phyloP scores from a whole-genome alignment of 805 yeast genomes.

The Starmerella apicola region DNA sequence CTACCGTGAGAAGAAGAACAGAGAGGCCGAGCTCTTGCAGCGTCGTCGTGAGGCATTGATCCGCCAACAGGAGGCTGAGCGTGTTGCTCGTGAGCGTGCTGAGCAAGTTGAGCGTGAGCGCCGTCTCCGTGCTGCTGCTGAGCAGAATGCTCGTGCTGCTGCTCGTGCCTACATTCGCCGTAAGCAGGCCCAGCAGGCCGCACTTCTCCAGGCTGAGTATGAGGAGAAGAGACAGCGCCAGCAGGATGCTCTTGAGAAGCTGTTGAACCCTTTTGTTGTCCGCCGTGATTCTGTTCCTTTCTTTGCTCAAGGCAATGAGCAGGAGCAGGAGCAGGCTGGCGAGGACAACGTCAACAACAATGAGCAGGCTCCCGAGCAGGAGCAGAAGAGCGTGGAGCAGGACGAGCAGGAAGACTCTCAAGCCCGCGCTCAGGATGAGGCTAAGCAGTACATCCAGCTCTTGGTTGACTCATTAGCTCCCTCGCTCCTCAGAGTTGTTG shows the following conservation, averaged over 20 bases:
- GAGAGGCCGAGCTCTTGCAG: constrained; percentile 7
- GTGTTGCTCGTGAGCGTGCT: constrained; percentile 5
- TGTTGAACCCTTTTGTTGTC: constrained; percentile 2
- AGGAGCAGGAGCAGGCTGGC: constrained; percentile 6
- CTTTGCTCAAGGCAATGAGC: background rate
- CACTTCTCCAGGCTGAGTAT: constrained; percentile 9
- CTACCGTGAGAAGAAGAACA: constrained; percentile 8
- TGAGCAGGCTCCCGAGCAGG: background rate
- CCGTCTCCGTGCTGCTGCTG: constrained; percentile 4
- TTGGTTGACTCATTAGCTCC: constrained; percentile 14
- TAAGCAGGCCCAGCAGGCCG: constrained; percentile 11
- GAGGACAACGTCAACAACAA: constrained; percentile 1
- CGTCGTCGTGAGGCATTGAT: constrained; percentile 1
- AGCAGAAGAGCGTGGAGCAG: background rate
- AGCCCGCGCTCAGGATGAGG: background rate
- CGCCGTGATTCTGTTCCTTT: background rate
- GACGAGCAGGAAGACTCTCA: background rate
- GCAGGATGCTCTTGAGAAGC: constrained; percentile 14
- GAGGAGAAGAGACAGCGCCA: constrained; percentile 13
- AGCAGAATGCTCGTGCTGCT: constrained; percentile 15
- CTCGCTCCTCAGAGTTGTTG: constrained; percentile 6
- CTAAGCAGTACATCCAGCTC: constrained; percentile 7
- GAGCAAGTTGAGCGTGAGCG: constrained; percentile 5
- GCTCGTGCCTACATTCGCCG: constrained; percentile 11
- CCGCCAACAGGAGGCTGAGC: constrained; percentile 9